Evolutionary conservation across 108 stramenopile genomes (phyloP).

Genomic region (Skeletonema menzelii): DNA sequence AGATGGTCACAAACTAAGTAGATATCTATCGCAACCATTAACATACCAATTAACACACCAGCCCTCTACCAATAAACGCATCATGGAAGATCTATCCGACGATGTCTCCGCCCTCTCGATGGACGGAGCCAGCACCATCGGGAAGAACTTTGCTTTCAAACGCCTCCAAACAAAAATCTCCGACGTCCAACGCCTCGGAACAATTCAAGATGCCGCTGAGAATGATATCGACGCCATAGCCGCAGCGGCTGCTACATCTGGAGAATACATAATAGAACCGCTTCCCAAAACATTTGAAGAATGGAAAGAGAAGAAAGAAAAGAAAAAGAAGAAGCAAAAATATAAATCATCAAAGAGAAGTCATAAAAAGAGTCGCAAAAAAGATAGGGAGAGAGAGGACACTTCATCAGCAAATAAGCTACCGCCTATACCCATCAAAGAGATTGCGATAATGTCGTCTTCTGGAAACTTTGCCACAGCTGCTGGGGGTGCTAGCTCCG

Average conservation of each 20-base stretch:
- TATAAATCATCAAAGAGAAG: conserved; percentile 26
- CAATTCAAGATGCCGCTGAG: conserved; percentile 12
- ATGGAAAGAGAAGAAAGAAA: conserved; percentile 21
- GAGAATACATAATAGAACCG: not conserved
- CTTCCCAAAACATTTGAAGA: conserved; percentile 14
- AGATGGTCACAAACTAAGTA: too few species aligned
- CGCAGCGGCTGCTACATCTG: not conserved
- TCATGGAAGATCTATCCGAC: conserved; percentile 10
- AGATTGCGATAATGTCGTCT: conserved; percentile 1
- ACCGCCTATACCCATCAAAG: conserved; percentile 20
- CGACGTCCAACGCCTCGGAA: conserved; percentile 12
- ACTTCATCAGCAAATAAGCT: not conserved
- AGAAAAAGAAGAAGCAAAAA: conserved; percentile 23
- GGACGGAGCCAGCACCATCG: conserved; percentile 36
- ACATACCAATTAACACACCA: too few species aligned
- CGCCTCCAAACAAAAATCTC: not conserved
- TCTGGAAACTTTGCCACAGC: too few species aligned
- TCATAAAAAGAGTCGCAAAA: conserved; percentile 14
- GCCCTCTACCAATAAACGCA: too few species aligned
- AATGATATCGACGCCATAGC: not conserved
- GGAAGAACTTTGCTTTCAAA: not conserved
- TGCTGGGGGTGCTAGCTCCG: not conserved
- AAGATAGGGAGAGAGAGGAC: not conserved
- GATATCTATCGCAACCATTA: too few species aligned
- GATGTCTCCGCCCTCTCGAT: conserved; percentile 45